phyloP scores from a whole-genome alignment of 2,329 filamentous ascomycete species.

The Trichoderma harzianum region DNA sequence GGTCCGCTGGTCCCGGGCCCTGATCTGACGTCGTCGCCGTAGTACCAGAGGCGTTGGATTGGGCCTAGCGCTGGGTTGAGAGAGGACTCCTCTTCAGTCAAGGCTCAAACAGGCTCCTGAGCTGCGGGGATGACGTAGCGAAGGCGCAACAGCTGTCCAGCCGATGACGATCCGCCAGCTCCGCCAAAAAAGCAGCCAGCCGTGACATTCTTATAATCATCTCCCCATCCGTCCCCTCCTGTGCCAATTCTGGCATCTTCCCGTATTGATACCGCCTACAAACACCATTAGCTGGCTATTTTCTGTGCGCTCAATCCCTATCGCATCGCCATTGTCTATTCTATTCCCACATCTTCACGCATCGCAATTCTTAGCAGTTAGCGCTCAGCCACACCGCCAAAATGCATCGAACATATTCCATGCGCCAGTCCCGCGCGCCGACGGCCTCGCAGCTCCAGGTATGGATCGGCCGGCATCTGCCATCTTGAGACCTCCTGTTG shows the following conservation, averaged over 20 bases:
- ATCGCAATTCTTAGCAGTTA: constrained; percentile 19
- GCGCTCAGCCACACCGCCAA: constrained; percentile 29
- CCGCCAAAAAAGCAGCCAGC: constrained; percentile 9
- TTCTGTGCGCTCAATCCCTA: not conserved
- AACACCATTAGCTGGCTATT: constrained; percentile 7
- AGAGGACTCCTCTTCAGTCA: not conserved
- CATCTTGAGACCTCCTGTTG: not conserved
- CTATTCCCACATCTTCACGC: not conserved
- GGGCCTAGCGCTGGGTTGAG: not conserved
- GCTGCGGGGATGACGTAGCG: constrained; percentile 17
- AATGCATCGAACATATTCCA: constrained; percentile 99
- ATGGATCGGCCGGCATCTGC: constrained; percentile 22
- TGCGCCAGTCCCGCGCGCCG: constrained; percentile 94
- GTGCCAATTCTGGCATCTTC: not conserved
- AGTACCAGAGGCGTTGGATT: not conserved
- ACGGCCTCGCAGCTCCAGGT: constrained; percentile 77
- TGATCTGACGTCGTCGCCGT: constrained; percentile 6
- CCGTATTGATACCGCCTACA: constrained; percentile 1
- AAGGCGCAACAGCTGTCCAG: constrained; percentile 12
- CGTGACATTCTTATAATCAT: constrained; percentile 17
- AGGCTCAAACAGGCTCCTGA: constrained; percentile 1
- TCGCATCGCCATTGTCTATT: not conserved
- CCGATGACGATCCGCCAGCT: constrained; percentile 20
- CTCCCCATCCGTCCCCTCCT: constrained; percentile 13
- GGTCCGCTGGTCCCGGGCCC: constrained; percentile 4